phyloP scores from a whole-genome alignment of 2,329 filamentous ascomycete genomes.

The Aspergillus piperis region DNA sequence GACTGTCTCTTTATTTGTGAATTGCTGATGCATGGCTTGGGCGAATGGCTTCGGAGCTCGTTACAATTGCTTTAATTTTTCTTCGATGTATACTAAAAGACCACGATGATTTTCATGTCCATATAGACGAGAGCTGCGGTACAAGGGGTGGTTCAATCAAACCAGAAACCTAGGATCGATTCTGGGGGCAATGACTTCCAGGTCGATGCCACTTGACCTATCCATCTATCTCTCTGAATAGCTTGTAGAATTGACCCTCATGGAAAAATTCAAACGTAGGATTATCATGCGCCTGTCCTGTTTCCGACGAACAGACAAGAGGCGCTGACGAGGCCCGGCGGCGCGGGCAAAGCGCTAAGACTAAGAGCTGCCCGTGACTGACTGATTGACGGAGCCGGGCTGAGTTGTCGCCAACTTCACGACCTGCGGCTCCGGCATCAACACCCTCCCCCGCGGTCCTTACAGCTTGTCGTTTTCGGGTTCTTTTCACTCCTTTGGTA shows the following conservation, averaged over 20 bases:
- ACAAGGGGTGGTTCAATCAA: background rate
- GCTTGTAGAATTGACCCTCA: background rate
- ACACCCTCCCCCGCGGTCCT: slow-evolving; percentile 1
- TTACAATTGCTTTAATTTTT: slow-evolving; percentile 17
- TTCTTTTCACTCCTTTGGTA: slow-evolving; percentile 2
- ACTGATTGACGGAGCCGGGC: background rate
- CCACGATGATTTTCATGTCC: slow-evolving; percentile 26
- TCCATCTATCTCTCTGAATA: background rate
- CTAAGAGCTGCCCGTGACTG: slow-evolving; percentile 2
- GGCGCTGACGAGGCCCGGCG: background rate
- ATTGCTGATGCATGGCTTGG: slow-evolving; percentile 35
- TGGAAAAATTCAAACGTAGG: too few species aligned
- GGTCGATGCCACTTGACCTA: background rate
- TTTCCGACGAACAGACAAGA: too few species aligned
- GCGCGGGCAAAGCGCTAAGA: background rate
- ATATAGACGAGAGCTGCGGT: slow-evolving; percentile 15
- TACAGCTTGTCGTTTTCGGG: slow-evolving; percentile 1
- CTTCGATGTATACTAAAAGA: slow-evolving; percentile 19
- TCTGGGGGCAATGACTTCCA: background rate
- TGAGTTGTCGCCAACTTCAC: slow-evolving; percentile 4
- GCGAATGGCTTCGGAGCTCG: slow-evolving; percentile 32
- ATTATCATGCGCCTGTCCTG: too few species aligned
- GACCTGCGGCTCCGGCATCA: background rate
- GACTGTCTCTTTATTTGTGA: slow-evolving; percentile 13
- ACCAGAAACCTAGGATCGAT: background rate